Evolutionary conservation across 345 rosid genomes (phyloP).

Genomic region (Cochlearia excelsa): DNA sequence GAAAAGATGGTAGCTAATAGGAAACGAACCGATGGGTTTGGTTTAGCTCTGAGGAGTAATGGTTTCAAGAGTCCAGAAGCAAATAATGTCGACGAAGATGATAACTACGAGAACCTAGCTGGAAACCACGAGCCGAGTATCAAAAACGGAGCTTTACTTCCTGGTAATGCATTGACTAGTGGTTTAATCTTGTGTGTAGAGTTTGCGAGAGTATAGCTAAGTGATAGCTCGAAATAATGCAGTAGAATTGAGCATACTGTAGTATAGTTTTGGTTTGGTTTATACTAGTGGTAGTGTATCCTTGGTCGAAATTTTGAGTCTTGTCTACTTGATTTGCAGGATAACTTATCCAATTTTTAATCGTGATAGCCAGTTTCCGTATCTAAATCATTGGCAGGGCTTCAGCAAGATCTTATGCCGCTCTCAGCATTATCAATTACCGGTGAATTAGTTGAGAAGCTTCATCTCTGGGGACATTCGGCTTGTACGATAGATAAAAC

Average conservation of each 20-base stretch:
- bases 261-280: neutral
- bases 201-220: neutral
- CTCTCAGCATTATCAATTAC: conserved; percentile 39
- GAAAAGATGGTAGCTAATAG: conserved; percentile 84
- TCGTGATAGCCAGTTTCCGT: conserved; percentile 65
- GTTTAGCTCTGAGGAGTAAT: conserved; percentile 40
- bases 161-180: conserved; percentile 39
- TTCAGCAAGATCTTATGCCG: conserved; percentile 39
- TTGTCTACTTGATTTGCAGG: conserved; percentile 59
- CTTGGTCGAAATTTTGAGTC: conserved; percentile 26
- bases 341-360: conserved; percentile 40
- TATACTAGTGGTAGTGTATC: neutral
- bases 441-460: conserved; percentile 74
- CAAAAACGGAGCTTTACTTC: conserved; percentile 25
- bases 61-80: conserved; percentile 34
- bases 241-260: neutral
- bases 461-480: conserved; percentile 89
- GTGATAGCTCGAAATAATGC: conserved; percentile 11
- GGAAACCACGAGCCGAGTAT: conserved; percentile 25
- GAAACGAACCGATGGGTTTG: conserved; percentile 63
- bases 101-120: conserved; percentile 33
- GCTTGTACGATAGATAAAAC: conserved; percentile 46
- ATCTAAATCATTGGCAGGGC: conserved; percentile 79
- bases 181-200: neutral
- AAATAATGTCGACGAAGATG: conserved; percentile 21